Percentiles rank a stretch among this genome's conserved stretches.
phyloP scores from a whole-genome alignment of 129 eudicot species.

The Pseudognaphalium luteoalbum region DNA sequence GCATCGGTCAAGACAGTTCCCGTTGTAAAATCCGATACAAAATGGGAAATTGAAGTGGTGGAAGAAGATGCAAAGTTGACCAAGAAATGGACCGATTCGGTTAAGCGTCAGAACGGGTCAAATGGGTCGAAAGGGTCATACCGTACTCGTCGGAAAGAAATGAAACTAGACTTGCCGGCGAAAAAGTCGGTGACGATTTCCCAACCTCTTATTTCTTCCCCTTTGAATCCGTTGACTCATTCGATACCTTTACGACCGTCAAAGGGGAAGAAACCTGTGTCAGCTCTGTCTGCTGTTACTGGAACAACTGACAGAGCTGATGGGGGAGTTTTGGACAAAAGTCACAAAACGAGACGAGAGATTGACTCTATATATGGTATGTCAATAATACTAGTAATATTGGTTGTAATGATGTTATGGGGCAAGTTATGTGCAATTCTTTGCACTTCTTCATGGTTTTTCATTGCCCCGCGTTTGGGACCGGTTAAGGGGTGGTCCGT shows the following conservation, averaged over 20 bases:
- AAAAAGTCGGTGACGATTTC: neutral
- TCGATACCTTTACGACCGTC: neutral
- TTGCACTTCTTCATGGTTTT: slow-evolving; percentile 68
- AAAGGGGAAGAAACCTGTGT: slow-evolving; percentile 10
- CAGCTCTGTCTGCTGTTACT: neutral
- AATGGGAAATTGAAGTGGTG: slow-evolving; percentile 26
- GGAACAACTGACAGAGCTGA: neutral
- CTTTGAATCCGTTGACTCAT: slow-evolving; percentile 6
- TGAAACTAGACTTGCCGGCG: slow-evolving; percentile 1
- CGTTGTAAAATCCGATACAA: neutral
- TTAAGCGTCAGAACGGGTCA: slow-evolving; percentile 16
- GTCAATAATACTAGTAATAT: slow-evolving; percentile 45
- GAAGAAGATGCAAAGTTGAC: slow-evolving; percentile 13
- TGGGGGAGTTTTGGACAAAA: neutral
- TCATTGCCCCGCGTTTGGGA: slow-evolving; percentile 37
- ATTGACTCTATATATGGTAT: slow-evolving; percentile 51
- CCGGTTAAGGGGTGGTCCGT: neutral
- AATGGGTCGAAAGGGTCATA: neutral
- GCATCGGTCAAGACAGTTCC: slow-evolving; percentile 26
- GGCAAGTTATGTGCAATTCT: slow-evolving; percentile 67
- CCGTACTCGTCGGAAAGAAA: slow-evolving; percentile 27
- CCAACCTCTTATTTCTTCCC: slow-evolving; percentile 3
- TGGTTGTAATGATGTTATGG: slow-evolving; percentile 53
- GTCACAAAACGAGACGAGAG: neutral
- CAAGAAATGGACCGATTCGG: neutral